Percentiles rank a stretch among this genome's conserved stretches.
phyloP scores from a whole-genome alignment of 2,329 filamentous ascomycete genomes.

The Colletotrichum musicola region DNA sequence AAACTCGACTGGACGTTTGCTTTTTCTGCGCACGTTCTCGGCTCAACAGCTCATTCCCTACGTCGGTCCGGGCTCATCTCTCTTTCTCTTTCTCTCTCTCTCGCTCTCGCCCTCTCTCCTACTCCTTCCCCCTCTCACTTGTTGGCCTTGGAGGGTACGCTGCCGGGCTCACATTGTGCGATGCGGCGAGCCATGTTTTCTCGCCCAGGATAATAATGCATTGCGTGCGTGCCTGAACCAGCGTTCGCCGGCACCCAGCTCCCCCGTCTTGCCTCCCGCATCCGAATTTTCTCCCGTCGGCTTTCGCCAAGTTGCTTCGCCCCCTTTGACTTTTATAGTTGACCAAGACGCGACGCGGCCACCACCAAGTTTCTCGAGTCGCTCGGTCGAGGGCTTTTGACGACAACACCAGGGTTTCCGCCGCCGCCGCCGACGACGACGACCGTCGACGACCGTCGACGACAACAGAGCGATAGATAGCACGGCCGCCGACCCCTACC shows the following conservation, averaged over 20 bases:
- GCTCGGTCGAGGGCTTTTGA: neutral
- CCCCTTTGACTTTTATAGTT: neutral
- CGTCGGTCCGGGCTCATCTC: conserved; percentile 9
- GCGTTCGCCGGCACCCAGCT: conserved; percentile 16
- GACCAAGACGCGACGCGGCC: neutral
- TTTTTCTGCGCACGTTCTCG: conserved; percentile 11
- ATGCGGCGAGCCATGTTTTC: conserved; percentile 39
- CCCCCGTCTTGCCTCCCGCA: neutral
- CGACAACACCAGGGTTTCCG: neutral
- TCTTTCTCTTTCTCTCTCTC: too few species aligned
- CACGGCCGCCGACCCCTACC: neutral
- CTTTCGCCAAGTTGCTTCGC: neutral
- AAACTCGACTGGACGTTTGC: conserved; percentile 7
- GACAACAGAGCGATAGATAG: neutral
- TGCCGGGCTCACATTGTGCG: conserved; percentile 14
- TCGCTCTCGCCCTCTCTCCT: neutral
- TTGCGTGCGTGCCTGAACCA: conserved; percentile 11
- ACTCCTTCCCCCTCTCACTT: too few species aligned
- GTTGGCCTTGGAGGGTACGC: conserved; percentile 12
- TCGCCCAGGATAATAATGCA: conserved; percentile 33
- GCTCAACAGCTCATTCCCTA: neutral
- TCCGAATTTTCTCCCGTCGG: neutral
- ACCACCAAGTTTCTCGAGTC: conserved; percentile 1
- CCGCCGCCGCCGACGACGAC: conserved; percentile 3
- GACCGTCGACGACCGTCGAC: neutral